Evolutionary conservation across 1,284 basidiomycete genomes (phyloP), one percentile per base, ranked within the genome.

Genomic region (Phenoliferia sp.): DNA sequence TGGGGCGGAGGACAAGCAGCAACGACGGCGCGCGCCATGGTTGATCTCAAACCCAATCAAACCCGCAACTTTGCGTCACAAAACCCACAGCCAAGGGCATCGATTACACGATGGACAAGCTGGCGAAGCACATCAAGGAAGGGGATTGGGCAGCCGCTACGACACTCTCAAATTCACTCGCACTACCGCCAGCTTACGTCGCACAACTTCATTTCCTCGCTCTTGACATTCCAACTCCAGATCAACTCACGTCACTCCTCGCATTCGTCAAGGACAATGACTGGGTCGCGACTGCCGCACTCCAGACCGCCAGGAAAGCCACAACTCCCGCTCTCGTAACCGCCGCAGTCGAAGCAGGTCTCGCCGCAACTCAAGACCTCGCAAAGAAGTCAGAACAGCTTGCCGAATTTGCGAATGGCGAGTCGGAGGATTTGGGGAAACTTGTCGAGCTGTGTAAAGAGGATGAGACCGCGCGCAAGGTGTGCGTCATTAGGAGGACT

Each of bases 191-290:
- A 35, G 48, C 68, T n/a, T 56, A 32, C 59, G 59, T 67, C 63
- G 65, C 65, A 6, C 68, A 71, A 35, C 65, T 63, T 26, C 59
- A 59, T 59, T 29, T 66, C 61, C 50, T 69, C 59, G 36, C 63
- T 28, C 52, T 63, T 7, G 36, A 63, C 22, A 33, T 58, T 3
- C 52, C 68, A 12, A 63, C 65, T 12, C n/a, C 61, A 15, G 54
- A 54, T 56, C 32, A 65, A 28, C 26, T 70, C 36, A 34, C 50
- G 31, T 15, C 4, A 1, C 34, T 69, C 26, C 54, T 48, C 26
- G 10, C 50, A 3, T 35, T 50, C 10, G 59, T 66, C 34, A 28
- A 48, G 33, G 29, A 66, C 33, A 31, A 17, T 12, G 60, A 52
- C 5, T 70, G 68, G 66, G 26, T 63, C 50, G 59, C 64, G 28